These are phyloP conservation scores for Phytophthora pinifolia DNA, from an alignment of 352 stramenopile genomes.

Conservation along the genomic window DNA sequence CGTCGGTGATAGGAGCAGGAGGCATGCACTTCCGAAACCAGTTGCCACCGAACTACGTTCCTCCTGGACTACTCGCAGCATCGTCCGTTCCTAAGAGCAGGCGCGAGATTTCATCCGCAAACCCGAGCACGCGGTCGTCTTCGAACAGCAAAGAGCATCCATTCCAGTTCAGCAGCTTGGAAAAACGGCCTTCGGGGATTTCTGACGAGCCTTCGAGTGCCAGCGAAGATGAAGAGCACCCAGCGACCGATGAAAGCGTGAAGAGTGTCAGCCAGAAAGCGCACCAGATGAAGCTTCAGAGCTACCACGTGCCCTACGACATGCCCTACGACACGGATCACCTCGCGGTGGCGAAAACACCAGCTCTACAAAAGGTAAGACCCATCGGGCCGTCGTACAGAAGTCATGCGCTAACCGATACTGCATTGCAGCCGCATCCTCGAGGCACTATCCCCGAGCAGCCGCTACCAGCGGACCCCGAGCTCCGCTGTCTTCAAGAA, in stretches of 20 bases:
- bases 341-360: neutral
- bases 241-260: slow-evolving; percentile 4
- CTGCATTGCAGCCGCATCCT: slow-evolving; percentile 32
- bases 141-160: slow-evolving; percentile 3
- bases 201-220: slow-evolving; percentile 21
- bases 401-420: neutral
- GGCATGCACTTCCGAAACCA: slow-evolving; percentile 82
- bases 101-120: neutral
- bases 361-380: slow-evolving; percentile 23
- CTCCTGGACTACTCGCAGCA: slow-evolving; percentile 13
- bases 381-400: neutral
- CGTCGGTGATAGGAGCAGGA: slow-evolving; percentile 16
- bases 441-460: slow-evolving; percentile 50
- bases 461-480: slow-evolving; percentile 44
- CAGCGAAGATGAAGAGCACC: slow-evolving; percentile 18
- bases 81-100: slow-evolving; percentile 16
- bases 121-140: neutral
- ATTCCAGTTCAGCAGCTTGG: neutral
- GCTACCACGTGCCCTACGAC: slow-evolving; percentile 41
- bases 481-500: slow-evolving; percentile 56
- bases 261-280: slow-evolving; percentile 5
- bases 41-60: slow-evolving; percentile 63
- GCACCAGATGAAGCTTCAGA: slow-evolving; percentile 29
- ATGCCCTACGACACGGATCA: slow-evolving; percentile 13
- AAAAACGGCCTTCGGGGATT: slow-evolving; percentile 9